A percentile compares a stretch with the other conserved stretches of the same genome.
Evolutionary conservation across 2,329 filamentous ascomycete genomes (phyloP).

Genomic region (Cercospora sp.): DNA sequence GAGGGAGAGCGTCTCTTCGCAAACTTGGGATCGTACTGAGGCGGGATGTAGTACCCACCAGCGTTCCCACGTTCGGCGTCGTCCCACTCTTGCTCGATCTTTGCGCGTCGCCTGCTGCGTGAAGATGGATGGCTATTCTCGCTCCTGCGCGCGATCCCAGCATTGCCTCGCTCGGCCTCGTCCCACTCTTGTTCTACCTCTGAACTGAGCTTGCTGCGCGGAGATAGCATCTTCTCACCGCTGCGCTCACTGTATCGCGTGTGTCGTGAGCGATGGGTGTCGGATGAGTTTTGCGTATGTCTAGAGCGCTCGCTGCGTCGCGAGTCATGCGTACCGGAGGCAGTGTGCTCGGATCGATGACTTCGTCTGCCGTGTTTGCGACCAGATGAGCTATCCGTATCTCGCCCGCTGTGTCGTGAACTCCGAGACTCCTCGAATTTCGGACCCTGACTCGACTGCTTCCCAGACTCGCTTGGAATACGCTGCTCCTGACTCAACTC

Average conservation of each 20-base stretch:
- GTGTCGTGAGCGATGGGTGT: background rate
- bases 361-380: background rate
- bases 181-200: background rate
- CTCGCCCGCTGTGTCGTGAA: background rate
- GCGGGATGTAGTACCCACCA: conserved; percentile 11
- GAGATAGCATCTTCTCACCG: background rate
- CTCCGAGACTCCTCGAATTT: background rate
- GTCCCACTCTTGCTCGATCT: conserved; percentile 6
- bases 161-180: background rate
- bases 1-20: background rate
- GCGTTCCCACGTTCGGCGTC: conserved; percentile 1
- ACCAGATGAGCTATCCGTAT: background rate
- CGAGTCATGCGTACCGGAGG: background rate
- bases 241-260: background rate
- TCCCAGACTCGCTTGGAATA: background rate
- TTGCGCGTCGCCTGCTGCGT: background rate
- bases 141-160: background rate
- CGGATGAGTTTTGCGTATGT: background rate
- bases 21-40: conserved; percentile 10
- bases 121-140: background rate
- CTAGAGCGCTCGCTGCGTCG: background rate
- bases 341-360: background rate
- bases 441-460: background rate
- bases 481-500: background rate
- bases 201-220: background rate